phyloP scores from a whole-genome alignment of 176 grass and related monocot species.

The Ensete ventricosum region DNA sequence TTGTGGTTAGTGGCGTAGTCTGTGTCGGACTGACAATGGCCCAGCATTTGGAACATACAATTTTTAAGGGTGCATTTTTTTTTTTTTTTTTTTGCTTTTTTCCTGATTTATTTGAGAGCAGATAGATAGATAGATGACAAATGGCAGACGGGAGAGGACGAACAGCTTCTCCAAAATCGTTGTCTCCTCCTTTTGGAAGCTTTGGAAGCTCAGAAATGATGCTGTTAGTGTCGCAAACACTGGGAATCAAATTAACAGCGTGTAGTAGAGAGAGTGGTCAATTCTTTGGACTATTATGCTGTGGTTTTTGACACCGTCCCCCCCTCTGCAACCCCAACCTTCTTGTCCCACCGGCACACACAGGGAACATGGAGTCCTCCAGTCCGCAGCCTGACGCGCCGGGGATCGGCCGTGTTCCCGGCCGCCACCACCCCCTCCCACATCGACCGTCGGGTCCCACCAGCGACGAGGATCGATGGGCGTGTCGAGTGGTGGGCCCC shows the following conservation, averaged over 20 bases:
- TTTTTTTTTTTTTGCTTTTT: no score
- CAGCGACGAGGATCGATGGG: not conserved
- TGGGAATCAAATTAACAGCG: not conserved
- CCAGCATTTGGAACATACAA: no score
- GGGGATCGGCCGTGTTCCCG: not conserved
- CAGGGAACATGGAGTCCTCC: no score
- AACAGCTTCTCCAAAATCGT: not conserved
- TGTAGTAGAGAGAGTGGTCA: not conserved
- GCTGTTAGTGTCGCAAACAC: not conserved
- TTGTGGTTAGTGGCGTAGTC: no score
- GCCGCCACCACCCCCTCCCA: no score
- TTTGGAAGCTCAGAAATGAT: slow-evolving; percentile 6
- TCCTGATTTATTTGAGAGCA: no score
- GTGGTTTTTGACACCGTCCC: no score
- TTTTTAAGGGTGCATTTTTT: no score
- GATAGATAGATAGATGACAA: not conserved
- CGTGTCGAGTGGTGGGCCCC: not conserved
- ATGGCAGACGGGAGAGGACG: not conserved
- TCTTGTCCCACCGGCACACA: no score
- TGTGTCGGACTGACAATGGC: no score
- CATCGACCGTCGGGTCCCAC: no score
- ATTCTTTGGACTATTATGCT: not conserved
- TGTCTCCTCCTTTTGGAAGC: slow-evolving; percentile 14
- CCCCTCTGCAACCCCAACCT: not conserved
- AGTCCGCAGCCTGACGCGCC: not conserved